Percentiles rank a stretch among this genome's conserved stretches.
Conservation (phyloP, 2,329 filamentous ascomycete species). For the Lachnellula hyalina region DNA sequence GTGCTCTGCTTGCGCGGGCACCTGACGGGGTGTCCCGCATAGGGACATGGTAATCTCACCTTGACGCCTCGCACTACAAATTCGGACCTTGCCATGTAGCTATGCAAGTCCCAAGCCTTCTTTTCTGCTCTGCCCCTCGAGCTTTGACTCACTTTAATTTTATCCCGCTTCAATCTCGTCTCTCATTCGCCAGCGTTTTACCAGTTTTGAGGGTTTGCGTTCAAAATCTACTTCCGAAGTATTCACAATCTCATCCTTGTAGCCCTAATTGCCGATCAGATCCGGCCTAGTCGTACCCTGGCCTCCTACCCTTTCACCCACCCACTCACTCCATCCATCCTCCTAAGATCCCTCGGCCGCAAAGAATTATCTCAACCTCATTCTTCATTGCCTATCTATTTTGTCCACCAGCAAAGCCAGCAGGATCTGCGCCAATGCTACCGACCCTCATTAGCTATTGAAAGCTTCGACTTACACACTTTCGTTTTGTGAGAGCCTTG, state of each 20-base stretch:
- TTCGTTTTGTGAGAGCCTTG: constrained; percentile 11
- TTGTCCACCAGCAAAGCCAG: constrained; percentile 13
- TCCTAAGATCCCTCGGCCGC: constrained; percentile 8
- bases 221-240: not conserved
- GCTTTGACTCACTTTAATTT: not conserved
- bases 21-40: constrained; percentile 4
- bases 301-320: not conserved
- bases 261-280: constrained; percentile 4
- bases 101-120: not conserved
- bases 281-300: constrained; percentile 4
- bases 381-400: constrained; percentile 7
- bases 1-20: not conserved
- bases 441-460: constrained; percentile 14
- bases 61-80: not conserved
- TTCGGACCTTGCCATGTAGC: not conserved
- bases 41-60: constrained; percentile 11
- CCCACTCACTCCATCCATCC: constrained; percentile 1
- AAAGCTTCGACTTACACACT: constrained; percentile 18
- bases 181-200: not conserved
- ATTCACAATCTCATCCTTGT: constrained; percentile 1
- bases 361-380: constrained; percentile 8
- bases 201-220: not conserved
- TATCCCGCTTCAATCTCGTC: not conserved
- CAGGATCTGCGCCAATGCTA: constrained; percentile 21
- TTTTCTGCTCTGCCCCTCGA: not conserved